These are phyloP conservation scores for Stemphylium vesicarium DNA, from an alignment of 2,329 filamentous ascomycete genomes.

Conservation along the genomic window DNA sequence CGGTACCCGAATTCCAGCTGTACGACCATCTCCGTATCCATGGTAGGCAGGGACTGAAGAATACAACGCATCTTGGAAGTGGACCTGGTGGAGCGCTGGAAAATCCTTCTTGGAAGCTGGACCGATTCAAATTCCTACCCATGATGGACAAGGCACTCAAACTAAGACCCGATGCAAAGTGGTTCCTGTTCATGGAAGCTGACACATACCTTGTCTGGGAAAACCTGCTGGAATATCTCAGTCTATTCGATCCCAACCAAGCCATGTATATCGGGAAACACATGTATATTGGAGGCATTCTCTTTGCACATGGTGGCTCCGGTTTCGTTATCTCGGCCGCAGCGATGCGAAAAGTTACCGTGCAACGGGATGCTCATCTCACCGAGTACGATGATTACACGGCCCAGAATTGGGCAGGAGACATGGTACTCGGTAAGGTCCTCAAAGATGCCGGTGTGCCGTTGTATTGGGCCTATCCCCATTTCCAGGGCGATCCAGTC, in stretches of 20 bases:
- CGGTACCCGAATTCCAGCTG: conserved; percentile 36
- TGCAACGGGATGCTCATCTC: conserved; percentile 48
- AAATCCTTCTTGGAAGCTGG: conserved; percentile 34
- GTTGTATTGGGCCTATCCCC: conserved; percentile 21
- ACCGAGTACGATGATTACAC: conserved; percentile 54
- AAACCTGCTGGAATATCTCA: conserved; percentile 60
- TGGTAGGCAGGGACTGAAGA: conserved; percentile 30
- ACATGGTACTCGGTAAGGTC: conserved; percentile 58
- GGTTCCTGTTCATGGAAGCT: conserved; percentile 65
- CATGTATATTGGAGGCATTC: conserved; percentile 57
- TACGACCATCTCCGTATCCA: conserved; percentile 36
- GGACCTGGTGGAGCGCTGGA: conserved; percentile 6
- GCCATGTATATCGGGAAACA: conserved; percentile 61
- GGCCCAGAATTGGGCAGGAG: conserved; percentile 57
- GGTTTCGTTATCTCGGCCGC: conserved; percentile 59
- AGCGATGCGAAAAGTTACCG: conserved; percentile 49
- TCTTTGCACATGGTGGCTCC: conserved; percentile 62
- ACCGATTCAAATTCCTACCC: conserved; percentile 45
- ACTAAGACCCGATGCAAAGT: conserved; percentile 55
- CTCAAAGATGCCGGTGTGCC: conserved; percentile 51
- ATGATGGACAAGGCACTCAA: conserved; percentile 36
- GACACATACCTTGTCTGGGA: conserved; percentile 63
- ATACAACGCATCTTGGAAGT: conserved; percentile 20
- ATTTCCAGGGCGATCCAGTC: conserved; percentile 31
- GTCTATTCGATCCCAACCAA: conserved; percentile 54